Base-by-base conservation (phyloP, 1,139 yeast species). In the Diutina catenulata region DNA sequence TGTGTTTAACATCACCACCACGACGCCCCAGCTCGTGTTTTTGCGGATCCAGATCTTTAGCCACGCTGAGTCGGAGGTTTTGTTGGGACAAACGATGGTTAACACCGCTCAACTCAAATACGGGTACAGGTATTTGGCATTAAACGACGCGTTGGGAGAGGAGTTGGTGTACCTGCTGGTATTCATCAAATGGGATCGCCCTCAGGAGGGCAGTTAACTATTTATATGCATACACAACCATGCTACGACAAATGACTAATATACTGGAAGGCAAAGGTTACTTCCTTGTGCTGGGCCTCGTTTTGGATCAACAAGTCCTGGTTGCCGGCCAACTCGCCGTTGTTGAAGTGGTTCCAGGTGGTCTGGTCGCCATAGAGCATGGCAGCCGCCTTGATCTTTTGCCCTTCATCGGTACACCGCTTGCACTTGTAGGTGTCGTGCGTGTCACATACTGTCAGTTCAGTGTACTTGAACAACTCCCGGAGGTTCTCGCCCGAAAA, bases 321-420 rank as follows among this genome's bases (percentile, higher is more conserved):
- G 32, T 88, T 84, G 28, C 60, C 58, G 18, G 57, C 61, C 50
- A 91, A 63, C 2, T 73, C 74, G 3, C 60, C 68, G 44, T 72
- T 83, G 41, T 79, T 71, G 43, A 83, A 68, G 59, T 91, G 99
- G 54, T 91, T 88, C 99, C 99, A 91, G 0, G 96, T 80, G 0
- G 96, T 91, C 0, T 97, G 84, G 58, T 93, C 99, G 46, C 99
- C 99, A 52, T 93, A 93, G 31, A 91, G 64, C 95, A 91, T 87
- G 1, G 95, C 95, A 0, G 81, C 76, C 0, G 96, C 71, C 47
- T 72, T 77, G 9, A 65, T 52, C 27, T 60, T 46, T 59, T 91
- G 98, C 28, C 74, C 76, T 15, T 47, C 42, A 11, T 68, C 68
- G 13, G 54, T 52, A 57, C 99, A 91, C 47, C 97, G 67, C 53